Conservation (phyloP, 2,329 filamentous ascomycete genomes). For the Botrytis porri region DNA sequence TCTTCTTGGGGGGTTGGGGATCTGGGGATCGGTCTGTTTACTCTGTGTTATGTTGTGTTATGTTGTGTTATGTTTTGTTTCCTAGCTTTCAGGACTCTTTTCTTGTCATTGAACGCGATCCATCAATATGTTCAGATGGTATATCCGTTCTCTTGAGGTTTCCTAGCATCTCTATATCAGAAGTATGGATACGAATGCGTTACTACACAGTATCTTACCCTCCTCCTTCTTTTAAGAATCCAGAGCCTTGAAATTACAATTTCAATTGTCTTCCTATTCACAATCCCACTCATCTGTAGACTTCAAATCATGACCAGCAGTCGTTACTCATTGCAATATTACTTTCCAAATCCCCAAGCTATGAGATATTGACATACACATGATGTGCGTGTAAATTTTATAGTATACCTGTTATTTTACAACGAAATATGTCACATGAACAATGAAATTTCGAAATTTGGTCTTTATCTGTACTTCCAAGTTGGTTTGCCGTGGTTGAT, state of each 20-base stretch:
- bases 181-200: background rate
- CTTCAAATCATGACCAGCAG: background rate
- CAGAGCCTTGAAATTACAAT: background rate
- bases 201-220: background rate
- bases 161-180: background rate
- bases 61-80: background rate
- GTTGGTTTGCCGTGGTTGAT: background rate
- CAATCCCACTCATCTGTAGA: background rate
- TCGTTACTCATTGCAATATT: background rate
- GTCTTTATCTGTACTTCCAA: background rate
- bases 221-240: background rate
- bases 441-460: background rate
- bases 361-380: background rate
- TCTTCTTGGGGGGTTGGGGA: background rate
- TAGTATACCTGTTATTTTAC: background rate
- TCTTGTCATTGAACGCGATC: background rate
- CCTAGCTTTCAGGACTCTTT: no score
- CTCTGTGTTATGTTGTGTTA: background rate
- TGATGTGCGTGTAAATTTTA: background rate
- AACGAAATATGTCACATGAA: background rate
- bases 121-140: background rate
- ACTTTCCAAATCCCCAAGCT: fast-evolving
- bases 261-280: background rate
- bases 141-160: background rate
- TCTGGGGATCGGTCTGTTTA: background rate